Evolutionary conservation across 139 green algal species (phyloP), one percentile per base, ranked within the genome.

Genomic region (Tetraselmis striata): DNA sequence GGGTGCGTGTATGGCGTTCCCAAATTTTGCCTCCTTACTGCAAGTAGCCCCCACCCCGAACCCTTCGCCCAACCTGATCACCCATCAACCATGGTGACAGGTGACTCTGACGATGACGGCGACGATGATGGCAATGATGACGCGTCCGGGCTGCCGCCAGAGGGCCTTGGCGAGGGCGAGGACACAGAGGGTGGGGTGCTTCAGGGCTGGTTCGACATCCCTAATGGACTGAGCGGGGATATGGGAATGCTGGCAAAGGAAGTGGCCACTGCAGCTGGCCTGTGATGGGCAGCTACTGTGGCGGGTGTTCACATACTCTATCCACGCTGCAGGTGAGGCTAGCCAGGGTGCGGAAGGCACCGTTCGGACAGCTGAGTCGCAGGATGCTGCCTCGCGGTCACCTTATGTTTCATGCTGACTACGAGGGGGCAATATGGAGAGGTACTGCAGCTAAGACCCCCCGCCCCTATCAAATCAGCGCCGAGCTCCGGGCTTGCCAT

Each of bases 361-460:
- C 45, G 18, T 18, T 67, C 18, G 11, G 45, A 18, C 45, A 67
- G 45, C 45, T 5, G 45, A 67, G 45, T 67, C 45, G 18, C 45
- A 67, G 45, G 45, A 67, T 67, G 5, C 45, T 67, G 5, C 45
- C 45, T 18, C 45, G 45, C 18, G 45, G 45, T 18, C 45, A 67
- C 45, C 45, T 67, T 18, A 67, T 67, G 45, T 89, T 89, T 77
- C 31, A 85, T 75, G 82, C 32, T 31, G 78, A 78, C 29, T 86
- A 87, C 81, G 86, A 89, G 81, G 86, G 86, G 86, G 86, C 78
- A 89, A 89, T 78, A 81, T 89, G 31, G 77, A 23, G 2, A 67
- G 45, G 45, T 67, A n/a, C n/a, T n/a, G n/a, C 18, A 67, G 45
- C 45, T 18, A 67, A 67, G 45, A 5, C 45, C 45, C 45, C 45